Evolutionary conservation across 2,329 filamentous ascomycete genomes (phyloP), one percentile per base, ranked within the genome.

Genomic region (Penicillium hordei): DNA sequence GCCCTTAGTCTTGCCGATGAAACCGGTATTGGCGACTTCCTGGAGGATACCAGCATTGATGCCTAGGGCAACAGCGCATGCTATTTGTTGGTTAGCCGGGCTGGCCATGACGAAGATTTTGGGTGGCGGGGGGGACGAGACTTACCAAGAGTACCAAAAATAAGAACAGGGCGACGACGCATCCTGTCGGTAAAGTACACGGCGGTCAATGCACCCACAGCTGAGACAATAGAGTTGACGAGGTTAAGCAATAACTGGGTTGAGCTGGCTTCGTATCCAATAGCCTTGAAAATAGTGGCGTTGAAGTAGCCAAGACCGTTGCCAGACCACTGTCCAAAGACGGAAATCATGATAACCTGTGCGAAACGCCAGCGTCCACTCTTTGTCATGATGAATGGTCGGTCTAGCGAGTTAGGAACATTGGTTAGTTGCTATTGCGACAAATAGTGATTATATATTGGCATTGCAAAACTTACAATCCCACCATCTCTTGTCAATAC

Each of bases 301-400:
- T 81, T 81, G 70, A 81, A 82, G 71, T 82, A 82, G 15, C 79
- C 78, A 7, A 82, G 75, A 51, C 79, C 79, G 57, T 81, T 81
- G 21, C 79, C 80, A 0, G 80, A 81, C 69, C 80, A 82, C 64
- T 82, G 79, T 17, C 79, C 79, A 55, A 82, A 82, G 59, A 81
- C 72, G 44, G 79, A 79, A 60, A 82, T 81, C 78, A 81, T 80
- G 60, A 81, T 61, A 42, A 81, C 79, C 59, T 81, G 79, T 5
- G 74, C 70, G 54, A 80, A 77, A 25, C 79, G 74, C 79, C 79
- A 81, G 52, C 79, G 78, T 43, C 78, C 79, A 48, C 70, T 76
- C 69, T 80, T 78, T 10, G 74, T 72, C 5, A 71, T 39, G 42
- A 81, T 17, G 52, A 82, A 74, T 1, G 79, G 78, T 15, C 79